A percentile compares a stretch with the other conserved stretches of the same genome.
Evolutionary conservation across 768 basidiomycete genomes (phyloP).

Genomic region (Rhodocollybia butyracea): DNA sequence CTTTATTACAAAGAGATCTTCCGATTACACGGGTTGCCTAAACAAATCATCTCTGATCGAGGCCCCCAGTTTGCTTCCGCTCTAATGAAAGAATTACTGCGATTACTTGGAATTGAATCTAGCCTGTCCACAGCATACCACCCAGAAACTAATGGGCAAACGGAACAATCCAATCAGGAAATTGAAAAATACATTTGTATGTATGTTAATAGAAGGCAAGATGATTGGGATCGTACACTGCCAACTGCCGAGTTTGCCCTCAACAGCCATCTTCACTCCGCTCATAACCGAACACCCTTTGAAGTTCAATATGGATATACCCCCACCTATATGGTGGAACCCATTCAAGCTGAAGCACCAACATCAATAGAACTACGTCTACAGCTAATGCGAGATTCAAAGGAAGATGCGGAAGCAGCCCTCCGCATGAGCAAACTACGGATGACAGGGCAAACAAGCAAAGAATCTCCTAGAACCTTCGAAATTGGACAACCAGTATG

Average conservation of each 20-base stretch:
- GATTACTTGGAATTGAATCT: neutral
- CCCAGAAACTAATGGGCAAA: constrained; percentile 30
- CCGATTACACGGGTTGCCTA: constrained; percentile 6
- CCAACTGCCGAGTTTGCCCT: constrained; percentile 24
- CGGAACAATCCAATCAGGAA: constrained; percentile 27
- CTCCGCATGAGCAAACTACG: too few species aligned
- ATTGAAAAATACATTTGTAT: constrained; percentile 25
- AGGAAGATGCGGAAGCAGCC: too few species aligned
- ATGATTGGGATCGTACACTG: constrained; percentile 23
- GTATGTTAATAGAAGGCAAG: constrained; percentile 20
- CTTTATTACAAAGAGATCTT: neutral
- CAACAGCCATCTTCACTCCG: constrained; percentile 18
- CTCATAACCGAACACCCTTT: neutral
- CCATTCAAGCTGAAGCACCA: too few species aligned
- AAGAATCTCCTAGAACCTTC: too few species aligned
- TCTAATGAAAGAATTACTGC: neutral
- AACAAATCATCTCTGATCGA: constrained; percentile 4
- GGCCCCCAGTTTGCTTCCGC: constrained; percentile 7
- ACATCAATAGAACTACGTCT: too few species aligned
- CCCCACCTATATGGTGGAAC: too few species aligned
- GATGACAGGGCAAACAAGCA: too few species aligned
- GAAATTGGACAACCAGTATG: too few species aligned
- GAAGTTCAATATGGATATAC: too few species aligned
- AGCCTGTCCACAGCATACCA: constrained; percentile 3
- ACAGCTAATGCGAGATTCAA: too few species aligned